These are phyloP conservation scores for Fomitopsis palustris DNA, from an alignment of 1,284 basidiomycete species.

Conservation along the genomic window DNA sequence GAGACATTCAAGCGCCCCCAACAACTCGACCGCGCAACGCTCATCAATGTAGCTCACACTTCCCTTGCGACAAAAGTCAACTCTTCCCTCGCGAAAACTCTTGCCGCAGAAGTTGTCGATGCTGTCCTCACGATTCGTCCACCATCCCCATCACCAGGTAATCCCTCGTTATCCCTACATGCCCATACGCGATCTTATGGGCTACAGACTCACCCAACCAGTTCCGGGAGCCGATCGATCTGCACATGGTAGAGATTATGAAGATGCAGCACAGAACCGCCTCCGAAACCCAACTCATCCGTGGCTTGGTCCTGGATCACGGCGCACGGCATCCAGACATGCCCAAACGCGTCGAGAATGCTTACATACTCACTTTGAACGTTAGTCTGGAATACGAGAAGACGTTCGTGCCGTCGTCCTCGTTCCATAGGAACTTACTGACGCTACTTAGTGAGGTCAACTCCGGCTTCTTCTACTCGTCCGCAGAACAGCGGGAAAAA, in stretches of 20 bases:
- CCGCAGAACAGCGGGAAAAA: slow-evolving; percentile 97
- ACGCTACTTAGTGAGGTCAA: slow-evolving; percentile 83
- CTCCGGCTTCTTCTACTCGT: slow-evolving; percentile 99
- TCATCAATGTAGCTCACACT: slow-evolving; percentile 92
- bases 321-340: slow-evolving; percentile 98
- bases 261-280: slow-evolving; percentile 99
- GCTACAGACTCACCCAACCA: slow-evolving; percentile 59
- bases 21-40: slow-evolving; percentile 82
- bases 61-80: slow-evolving; percentile 95
- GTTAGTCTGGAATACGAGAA: slow-evolving; percentile 99
- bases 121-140: slow-evolving; percentile 90
- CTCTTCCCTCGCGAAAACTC: slow-evolving; percentile 78
- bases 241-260: slow-evolving; percentile 99
- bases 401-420: slow-evolving; percentile 65
- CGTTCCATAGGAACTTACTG: background rate
- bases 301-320: slow-evolving; percentile 93
- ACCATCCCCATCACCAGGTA: slow-evolving; percentile 58
- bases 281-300: slow-evolving; percentile 95
- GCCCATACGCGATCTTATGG: slow-evolving; percentile 1
- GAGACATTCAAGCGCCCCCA: slow-evolving; percentile 82
- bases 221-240: slow-evolving; percentile 87
- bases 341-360: slow-evolving; percentile 98
- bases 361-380: slow-evolving; percentile 93
- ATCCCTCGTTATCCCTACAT: background rate
- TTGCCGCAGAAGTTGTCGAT: slow-evolving; percentile 93